Conservation (phyloP, 1,139 yeast species). For the Geotrichum candidum region DNA sequence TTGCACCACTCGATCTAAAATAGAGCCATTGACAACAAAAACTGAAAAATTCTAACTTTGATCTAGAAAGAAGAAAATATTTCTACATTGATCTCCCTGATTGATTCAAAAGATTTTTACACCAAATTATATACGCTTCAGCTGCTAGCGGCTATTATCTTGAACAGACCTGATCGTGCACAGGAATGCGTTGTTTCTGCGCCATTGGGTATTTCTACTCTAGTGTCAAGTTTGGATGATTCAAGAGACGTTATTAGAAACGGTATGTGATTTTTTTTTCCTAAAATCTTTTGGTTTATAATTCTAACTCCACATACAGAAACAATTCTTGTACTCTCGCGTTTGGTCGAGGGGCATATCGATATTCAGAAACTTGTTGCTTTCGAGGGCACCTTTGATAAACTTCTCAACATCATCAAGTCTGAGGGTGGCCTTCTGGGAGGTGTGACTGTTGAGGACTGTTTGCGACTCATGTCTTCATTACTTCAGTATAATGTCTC, state of each 20-base stretch:
- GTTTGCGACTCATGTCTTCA: constrained; percentile 67
- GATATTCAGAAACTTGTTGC: constrained; percentile 92
- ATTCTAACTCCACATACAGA: constrained; percentile 29
- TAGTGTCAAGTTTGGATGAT: constrained; percentile 67
- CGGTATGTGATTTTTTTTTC: constrained; percentile 20
- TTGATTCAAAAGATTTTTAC: constrained; percentile 61
- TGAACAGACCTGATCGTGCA: constrained; percentile 67
- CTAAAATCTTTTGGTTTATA: constrained; percentile 10
- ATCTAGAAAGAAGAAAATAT: constrained; percentile 45
- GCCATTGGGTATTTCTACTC: constrained; percentile 73
- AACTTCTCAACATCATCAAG: constrained; percentile 65
- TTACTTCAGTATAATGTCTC: constrained; percentile 78
- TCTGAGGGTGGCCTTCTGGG: constrained; percentile 90
- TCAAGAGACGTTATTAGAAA: constrained; percentile 83
- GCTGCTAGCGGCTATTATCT: constrained; percentile 72
- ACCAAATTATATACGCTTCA: constrained; percentile 76
- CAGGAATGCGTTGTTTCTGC: constrained; percentile 67
- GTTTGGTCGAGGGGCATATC: constrained; percentile 72
- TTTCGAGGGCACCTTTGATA: constrained; percentile 87
- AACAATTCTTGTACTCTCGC: constrained; percentile 74
- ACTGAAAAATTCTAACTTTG: neutral
- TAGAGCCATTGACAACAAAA: neutral
- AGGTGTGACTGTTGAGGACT: constrained; percentile 86
- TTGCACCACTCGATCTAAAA: neutral
- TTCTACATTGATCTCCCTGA: constrained; percentile 50